Evolutionary conservation across 2,329 filamentous ascomycete genomes (phyloP).

Genomic region (Fusarium armeniacum): DNA sequence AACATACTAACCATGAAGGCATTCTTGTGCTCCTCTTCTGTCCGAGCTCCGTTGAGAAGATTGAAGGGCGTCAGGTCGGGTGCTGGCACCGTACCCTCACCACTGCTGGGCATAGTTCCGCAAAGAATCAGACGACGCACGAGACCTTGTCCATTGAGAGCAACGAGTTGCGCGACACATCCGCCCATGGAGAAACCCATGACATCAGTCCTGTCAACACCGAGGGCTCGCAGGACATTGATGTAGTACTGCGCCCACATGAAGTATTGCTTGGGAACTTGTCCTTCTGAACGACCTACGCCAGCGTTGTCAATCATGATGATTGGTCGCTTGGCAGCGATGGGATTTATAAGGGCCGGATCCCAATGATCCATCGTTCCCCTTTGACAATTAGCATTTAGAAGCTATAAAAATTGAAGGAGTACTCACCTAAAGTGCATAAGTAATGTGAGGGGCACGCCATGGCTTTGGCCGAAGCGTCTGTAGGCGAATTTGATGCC

Average conservation of each 20-base stretch:
- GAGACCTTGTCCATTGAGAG: constrained; percentile 56
- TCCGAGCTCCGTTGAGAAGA: constrained; percentile 51
- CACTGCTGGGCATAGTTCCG: constrained; percentile 59
- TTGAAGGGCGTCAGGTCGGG: constrained; percentile 53
- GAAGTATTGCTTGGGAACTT: constrained; percentile 54
- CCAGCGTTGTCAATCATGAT: constrained; percentile 64
- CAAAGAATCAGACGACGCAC: constrained; percentile 60
- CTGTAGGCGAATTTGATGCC: constrained; percentile 54
- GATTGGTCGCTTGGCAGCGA: constrained; percentile 59
- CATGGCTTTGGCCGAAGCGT: constrained; percentile 49
- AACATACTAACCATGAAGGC: constrained; percentile 57
- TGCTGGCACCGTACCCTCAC: constrained; percentile 53
- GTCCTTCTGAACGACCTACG: constrained; percentile 60
- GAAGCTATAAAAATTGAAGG: not conserved
- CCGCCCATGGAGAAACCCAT: constrained; percentile 67
- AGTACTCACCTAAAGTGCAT: constrained; percentile 53
- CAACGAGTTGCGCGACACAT: constrained; percentile 61
- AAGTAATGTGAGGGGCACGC: constrained; percentile 53
- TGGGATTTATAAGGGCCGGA: constrained; percentile 60
- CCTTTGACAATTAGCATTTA: constrained; percentile 36
- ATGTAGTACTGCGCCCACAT: constrained; percentile 54
- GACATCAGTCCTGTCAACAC: constrained; percentile 59
- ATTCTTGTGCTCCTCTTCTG: constrained; percentile 52
- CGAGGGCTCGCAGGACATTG: constrained; percentile 56
- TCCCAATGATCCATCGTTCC: constrained; percentile 60